phyloP scores from a whole-genome alignment of 768 basidiomycete species.

The Tricholoma matsutake region DNA sequence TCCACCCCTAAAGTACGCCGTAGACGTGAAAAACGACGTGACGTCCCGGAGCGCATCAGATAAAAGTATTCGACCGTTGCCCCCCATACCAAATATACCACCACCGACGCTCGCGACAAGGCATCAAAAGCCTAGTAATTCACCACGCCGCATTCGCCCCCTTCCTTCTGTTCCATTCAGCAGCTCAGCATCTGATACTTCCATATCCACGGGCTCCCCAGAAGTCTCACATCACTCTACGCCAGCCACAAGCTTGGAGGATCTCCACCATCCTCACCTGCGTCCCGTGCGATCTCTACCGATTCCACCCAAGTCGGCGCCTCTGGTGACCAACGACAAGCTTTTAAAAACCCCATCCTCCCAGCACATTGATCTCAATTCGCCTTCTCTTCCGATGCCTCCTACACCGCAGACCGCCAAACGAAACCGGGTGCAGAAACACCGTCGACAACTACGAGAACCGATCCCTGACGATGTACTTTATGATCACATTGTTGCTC shows the following conservation, averaged over 20 bases:
- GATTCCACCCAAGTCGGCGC: neutral
- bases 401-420: slow-evolving; percentile 28
- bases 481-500: neutral
- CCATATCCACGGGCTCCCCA: neutral
- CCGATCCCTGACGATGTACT: slow-evolving; percentile 17
- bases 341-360: neutral
- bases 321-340: neutral
- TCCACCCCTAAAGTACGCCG: neutral
- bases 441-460: slow-evolving; percentile 33
- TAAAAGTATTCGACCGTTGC: slow-evolving; percentile 14
- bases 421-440: slow-evolving; percentile 27
- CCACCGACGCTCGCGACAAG: slow-evolving; percentile 2
- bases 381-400: slow-evolving; percentile 13
- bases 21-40: neutral
- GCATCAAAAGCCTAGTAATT: neutral
- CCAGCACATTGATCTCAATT: slow-evolving; percentile 7
- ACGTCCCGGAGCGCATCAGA: neutral
- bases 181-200: neutral
- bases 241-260: neutral
- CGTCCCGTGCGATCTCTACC: neutral
- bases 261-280: neutral
- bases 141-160: slow-evolving; percentile 5
- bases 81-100: slow-evolving; percentile 8
- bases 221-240: neutral
- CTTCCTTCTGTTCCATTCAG: slow-evolving; percentile 15